Evolutionary conservation across 441 rosid species (phyloP).

Genomic region (Erodium chrysanthum): DNA sequence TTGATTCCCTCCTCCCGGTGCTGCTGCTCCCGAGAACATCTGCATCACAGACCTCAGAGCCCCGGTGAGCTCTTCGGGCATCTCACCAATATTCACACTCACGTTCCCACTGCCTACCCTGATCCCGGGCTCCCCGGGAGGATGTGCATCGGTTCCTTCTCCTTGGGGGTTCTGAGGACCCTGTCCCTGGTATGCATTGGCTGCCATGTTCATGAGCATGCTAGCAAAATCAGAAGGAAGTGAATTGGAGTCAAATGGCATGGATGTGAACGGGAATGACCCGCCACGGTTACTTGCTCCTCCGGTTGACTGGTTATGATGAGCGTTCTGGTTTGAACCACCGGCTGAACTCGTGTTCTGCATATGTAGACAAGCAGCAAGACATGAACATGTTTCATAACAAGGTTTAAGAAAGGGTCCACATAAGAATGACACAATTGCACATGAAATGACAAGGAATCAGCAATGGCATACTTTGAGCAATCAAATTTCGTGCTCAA

Average conservation of each 20-base stretch:
- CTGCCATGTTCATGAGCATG: slow-evolving; percentile 40
- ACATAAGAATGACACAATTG: too few species aligned
- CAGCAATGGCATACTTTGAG: background rate
- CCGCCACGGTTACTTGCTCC: slow-evolving; percentile 27
- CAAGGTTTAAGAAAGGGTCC: too few species aligned
- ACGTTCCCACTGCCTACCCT: slow-evolving; percentile 33
- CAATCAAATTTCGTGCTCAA: too few species aligned
- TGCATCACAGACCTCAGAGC: slow-evolving; percentile 62
- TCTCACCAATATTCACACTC: slow-evolving; percentile 32
- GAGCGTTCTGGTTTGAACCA: slow-evolving; percentile 23
- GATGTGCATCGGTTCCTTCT: slow-evolving; percentile 19
- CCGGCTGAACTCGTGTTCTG: slow-evolving; percentile 26
- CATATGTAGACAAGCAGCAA: too few species aligned
- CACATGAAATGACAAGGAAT: too few species aligned
- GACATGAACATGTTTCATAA: too few species aligned
- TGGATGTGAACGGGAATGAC: slow-evolving; percentile 24
- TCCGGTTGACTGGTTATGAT: slow-evolving; percentile 19
- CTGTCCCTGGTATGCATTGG: slow-evolving; percentile 28
- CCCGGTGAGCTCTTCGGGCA: slow-evolving; percentile 51
- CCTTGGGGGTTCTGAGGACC: slow-evolving; percentile 28
- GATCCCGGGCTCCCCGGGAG: slow-evolving; percentile 31
- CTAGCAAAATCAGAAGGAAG: slow-evolving; percentile 26
- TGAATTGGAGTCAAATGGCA: slow-evolving; percentile 28
- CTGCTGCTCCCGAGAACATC: slow-evolving; percentile 50
- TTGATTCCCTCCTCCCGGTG: slow-evolving; percentile 30